Base-by-base conservation (phyloP, 257 asterid species). In the Jacaranda mimosifolia region DNA sequence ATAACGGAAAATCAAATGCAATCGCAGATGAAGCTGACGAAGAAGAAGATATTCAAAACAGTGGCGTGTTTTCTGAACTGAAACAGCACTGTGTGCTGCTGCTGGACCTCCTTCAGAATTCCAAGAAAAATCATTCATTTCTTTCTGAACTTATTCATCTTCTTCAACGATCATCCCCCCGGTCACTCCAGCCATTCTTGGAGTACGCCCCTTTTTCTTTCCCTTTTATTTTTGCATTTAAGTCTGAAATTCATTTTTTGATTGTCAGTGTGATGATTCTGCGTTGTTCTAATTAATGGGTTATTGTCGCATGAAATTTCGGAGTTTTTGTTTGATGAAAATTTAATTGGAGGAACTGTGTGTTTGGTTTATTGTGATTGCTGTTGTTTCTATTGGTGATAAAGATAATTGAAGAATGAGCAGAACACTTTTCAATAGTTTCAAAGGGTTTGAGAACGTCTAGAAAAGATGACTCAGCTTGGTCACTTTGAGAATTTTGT, bases 61-160 rank as follows among this genome's bases (percentile, higher is more conserved):
- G 88, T 84, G 72, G 63, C 57, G 51, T 81, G 7, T 89, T 96
- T 84, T 56, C 83, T 6, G 90, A 91, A 73, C 89, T 96, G 75
- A 96, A 90, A 80, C 87, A 70, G 57, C 62, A 69, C 81, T 88
- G 90, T 73, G 76, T 93, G 48, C 86, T 86, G 85, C 63, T 96
- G 40, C 83, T 96, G 59, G 90, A 86, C 68, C 91, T 90, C 65
- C 83, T 82, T 57, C 94, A 87, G 72, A 88, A 85, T 83, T 90
- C 98, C 32, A 76, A 78, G 49, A 85, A 75, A 14, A 69, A 74
- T 63, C 74, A 75, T 53, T 76, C 92, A 2, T 77, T 81, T 63
- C 78, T 89, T 43, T 63, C 90, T 77, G 88, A 80, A 72, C 84
- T 93, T 46, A 97, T 87, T 63, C 89, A 67, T 42, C 83, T 91